Conservation (phyloP, 208 protist genomes). For the Wallacemonas sp. region DNA sequence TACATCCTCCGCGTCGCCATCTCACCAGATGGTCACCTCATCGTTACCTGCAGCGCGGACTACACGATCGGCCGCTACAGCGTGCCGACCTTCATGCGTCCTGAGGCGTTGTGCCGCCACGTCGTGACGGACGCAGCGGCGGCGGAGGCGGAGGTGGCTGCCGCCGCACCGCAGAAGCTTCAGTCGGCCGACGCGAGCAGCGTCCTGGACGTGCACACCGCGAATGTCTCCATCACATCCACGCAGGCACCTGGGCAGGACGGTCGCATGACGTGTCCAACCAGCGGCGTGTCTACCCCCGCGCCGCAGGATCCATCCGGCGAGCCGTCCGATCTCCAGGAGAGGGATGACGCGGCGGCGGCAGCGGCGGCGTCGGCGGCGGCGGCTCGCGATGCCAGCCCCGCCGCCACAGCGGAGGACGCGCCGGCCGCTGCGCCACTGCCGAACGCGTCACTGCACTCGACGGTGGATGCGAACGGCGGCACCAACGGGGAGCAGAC, state of each 20-base stretch:
- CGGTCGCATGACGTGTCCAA: background rate
- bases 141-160: background rate
- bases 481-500: background rate
- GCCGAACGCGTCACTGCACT: background rate
- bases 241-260: slow-evolving; percentile 15
- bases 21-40: slow-evolving; percentile 52
- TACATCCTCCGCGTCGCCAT: slow-evolving; percentile 88
- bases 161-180: background rate
- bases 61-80: slow-evolving; percentile 80
- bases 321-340: too few relatives aligned
- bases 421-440: too few relatives aligned
- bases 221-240: slow-evolving; percentile 20
- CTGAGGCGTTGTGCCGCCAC: background rate
- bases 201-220: background rate
- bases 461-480: background rate
- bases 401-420: too few relatives aligned
- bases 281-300: too few relatives aligned
- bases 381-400: too few relatives aligned
- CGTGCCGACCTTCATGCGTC: slow-evolving; percentile 46
- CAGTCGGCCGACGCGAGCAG: background rate
- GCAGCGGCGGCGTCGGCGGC: background rate
- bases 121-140: background rate
- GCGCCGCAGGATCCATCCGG: too few relatives aligned
- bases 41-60: slow-evolving; percentile 84
- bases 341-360: too few relatives aligned